Conservation (phyloP, 345 rosid genomes). For the Eucalyptus globulus region DNA sequence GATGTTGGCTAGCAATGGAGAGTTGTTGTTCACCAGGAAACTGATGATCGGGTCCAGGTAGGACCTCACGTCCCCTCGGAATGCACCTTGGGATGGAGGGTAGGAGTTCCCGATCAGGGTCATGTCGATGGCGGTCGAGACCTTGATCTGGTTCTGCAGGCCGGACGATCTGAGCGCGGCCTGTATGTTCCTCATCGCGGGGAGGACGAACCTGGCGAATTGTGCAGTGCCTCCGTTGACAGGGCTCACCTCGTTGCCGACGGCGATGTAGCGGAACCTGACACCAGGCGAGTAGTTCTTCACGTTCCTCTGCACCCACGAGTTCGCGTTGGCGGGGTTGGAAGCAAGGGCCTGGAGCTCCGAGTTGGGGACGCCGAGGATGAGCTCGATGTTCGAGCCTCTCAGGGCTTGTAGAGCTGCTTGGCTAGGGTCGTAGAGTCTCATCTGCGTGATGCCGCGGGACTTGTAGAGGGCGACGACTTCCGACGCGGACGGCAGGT, state of each 20-base stretch:
- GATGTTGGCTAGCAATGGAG: conserved; percentile 20
- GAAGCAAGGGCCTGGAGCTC: conserved; percentile 12
- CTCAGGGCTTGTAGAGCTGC: conserved; percentile 23
- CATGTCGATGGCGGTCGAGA: conserved; percentile 29
- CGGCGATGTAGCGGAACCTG: conserved; percentile 24
- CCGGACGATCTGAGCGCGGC: conserved; percentile 15
- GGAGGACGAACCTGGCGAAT: conserved; percentile 12
- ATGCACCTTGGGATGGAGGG: conserved; percentile 25
- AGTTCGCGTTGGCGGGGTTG: conserved; percentile 10
- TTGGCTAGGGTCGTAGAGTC: conserved; percentile 24
- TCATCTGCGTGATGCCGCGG: conserved; percentile 21
- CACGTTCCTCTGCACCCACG: conserved; percentile 26
- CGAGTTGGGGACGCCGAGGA: conserved; percentile 25
- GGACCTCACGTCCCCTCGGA: conserved; percentile 7
- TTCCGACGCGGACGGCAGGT: conserved; percentile 17
- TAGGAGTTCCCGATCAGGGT: conserved; percentile 17
- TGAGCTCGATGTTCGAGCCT: conserved; percentile 29
- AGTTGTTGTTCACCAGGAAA: neutral
- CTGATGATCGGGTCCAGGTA: conserved; percentile 12
- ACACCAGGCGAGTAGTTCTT: conserved; percentile 10
- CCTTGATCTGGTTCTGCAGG: conserved; percentile 16
- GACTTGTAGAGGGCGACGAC: conserved; percentile 20
- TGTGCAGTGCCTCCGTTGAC: neutral
- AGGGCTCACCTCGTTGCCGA: conserved; percentile 25
- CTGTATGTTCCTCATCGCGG: conserved; percentile 15